Base-by-base conservation (phyloP, 176 grass and related monocot genomes). In the Carex cristatella region DNA sequence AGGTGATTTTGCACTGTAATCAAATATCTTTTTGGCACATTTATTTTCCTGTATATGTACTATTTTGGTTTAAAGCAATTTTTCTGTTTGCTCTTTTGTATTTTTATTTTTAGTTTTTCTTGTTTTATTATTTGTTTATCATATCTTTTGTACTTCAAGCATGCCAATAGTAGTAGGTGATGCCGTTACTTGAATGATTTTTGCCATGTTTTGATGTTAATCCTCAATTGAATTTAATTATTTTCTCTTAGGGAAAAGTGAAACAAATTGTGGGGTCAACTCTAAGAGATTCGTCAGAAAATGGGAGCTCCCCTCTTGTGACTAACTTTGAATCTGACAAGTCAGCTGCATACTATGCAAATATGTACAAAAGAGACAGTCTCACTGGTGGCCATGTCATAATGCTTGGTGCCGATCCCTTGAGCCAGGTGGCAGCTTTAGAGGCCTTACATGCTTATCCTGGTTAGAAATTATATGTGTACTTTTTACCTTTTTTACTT, bases 201-300 rank as follows among this genome's bases (percentile, higher is more conserved):
- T 2, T 2, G 0, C 33, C 2, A 30, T 32, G 15, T 5, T 38
- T 68, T 15, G 35, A 1, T 33, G 10, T 53, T 12, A 54, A 49
- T 6, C 48, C 48, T 49, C 61, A 40, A 27, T 48, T 66, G 0
- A 6, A 30, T 7, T 0, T 72, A 84, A 84, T 40, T 72, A 35
- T 87, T 69, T 85, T 89, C 37, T 89, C 80, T 56, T 35, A 99
- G 93, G 96, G 91, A 0, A 95, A 99, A 87, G 96, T 99, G 66
- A 99, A 99, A 68, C 93, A 99, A 86, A 99, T 99, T 79, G 93
- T 99, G 44, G 96, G 96, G 4, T 94, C 96, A 54, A 99, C 93
- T 11, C 93, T 99, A 53, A 84, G 61, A n/a, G 96, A 95, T 89
- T 85, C 76, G 62, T 67, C 75, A 2, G 82, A 85, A 3, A 86